Conservation (phyloP, 2,329 filamentous ascomycete species). For the Talaromyces amestolkiae region DNA sequence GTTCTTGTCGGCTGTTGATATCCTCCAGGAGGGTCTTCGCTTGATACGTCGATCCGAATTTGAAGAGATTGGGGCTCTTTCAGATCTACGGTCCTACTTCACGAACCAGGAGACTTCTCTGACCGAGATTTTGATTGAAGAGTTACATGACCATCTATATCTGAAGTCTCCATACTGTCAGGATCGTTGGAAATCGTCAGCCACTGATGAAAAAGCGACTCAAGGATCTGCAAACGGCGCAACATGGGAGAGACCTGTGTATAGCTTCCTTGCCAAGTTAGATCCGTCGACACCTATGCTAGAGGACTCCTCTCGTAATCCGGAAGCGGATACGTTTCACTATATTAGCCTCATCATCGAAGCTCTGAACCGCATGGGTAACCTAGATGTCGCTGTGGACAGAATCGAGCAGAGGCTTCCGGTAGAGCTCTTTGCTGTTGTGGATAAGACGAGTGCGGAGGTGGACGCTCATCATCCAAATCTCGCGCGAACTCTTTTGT, state of each 20-base stretch:
- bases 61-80: slow-evolving; percentile 84
- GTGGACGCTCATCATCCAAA: slow-evolving; percentile 91
- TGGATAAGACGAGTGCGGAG: slow-evolving; percentile 92
- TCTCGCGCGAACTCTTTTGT: slow-evolving; percentile 56
- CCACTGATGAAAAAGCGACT: slow-evolving; percentile 32
- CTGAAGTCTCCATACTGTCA: slow-evolving; percentile 97
- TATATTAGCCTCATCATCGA: slow-evolving; percentile 88
- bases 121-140: slow-evolving; percentile 94
- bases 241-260: slow-evolving; percentile 55
- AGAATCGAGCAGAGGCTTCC: slow-evolving; percentile 89
- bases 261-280: slow-evolving; percentile 57
- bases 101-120: slow-evolving; percentile 88
- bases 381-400: slow-evolving; percentile 81
- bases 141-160: slow-evolving; percentile 94
- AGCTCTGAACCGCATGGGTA: slow-evolving; percentile 81
- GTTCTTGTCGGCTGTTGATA: slow-evolving; percentile 87
- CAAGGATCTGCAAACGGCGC: slow-evolving; percentile 31
- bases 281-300: slow-evolving; percentile 59
- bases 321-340: slow-evolving; percentile 90
- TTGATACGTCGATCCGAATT: slow-evolving; percentile 83
- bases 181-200: slow-evolving; percentile 83
- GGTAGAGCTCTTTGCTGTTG: slow-evolving; percentile 88
- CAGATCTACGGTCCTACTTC: slow-evolving; percentile 81
- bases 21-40: slow-evolving; percentile 80
- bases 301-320: slow-evolving; percentile 89